Evolutionary conservation across 139 green algal genomes (phyloP), one percentile per base, ranked within the genome.

Genomic region (Chlorella sp.): DNA sequence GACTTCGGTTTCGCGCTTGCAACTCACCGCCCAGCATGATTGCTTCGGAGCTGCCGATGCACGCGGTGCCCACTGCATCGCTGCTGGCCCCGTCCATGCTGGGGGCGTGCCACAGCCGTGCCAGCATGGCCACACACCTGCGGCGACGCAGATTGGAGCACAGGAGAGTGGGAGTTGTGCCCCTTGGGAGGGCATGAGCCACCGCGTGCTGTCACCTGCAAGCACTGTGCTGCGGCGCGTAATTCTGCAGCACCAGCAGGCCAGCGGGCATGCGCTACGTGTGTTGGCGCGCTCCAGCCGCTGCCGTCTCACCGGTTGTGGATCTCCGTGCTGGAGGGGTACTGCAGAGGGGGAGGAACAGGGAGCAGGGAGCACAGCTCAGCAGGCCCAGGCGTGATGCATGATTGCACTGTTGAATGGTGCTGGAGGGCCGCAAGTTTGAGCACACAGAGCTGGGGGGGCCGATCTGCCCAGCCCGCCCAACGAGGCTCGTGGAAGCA

Each of bases 41-140:
- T 32, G 93, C 93, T 83, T 96, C 93, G 46, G 80, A 91, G 80
- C 82, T 92, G 36, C 93, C 93, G 28, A 94, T 70, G 68, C 88
- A 93, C 48, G 90, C 76, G 11, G 87, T 90, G 60, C 87, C 90
- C 38, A 88, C 82, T 5, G 84, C 34, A 9, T 88, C 70, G 38
- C 86, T 74, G 38, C 40, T 14, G 20, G 22, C 24, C 40, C 81
- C 84, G 26, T 88, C 48, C 43, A 86, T 34, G 6, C 83, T 17
- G 34, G 70, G 87, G 2, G 87, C 89, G 82, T 94, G 90, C 73
- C 81, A 94, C 81, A 95, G 79, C 64, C 93, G 69, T 14, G 90
- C 90, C 80, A 95, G 76, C 84, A 94, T 94, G 13, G 46, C 22
- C 22, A 95, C 86, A 60, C 88, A 88, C 79, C 86, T 87, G 79